These are phyloP conservation scores for Penicillium odoratum DNA, from an alignment of 495 filamentous ascomycete species.

Conservation along the genomic window DNA sequence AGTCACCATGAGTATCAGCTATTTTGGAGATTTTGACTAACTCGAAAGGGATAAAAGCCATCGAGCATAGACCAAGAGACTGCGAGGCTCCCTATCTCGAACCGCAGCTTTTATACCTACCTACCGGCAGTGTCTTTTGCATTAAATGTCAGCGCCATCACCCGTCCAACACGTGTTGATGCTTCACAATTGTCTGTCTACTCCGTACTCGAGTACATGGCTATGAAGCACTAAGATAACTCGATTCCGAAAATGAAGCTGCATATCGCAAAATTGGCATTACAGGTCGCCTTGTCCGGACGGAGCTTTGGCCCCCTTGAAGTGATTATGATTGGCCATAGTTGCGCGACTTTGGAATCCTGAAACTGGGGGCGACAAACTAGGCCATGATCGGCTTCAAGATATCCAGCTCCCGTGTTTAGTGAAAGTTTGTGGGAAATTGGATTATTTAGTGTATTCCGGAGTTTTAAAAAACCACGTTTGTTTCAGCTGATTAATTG, in stretches of 20 bases:
- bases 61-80: background rate
- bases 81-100: background rate
- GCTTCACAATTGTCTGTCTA: background rate
- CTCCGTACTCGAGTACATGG: background rate
- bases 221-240: background rate
- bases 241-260: slow-evolving; percentile 1
- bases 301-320: slow-evolving; percentile 7
- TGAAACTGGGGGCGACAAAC: slow-evolving; percentile 12
- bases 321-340: slow-evolving; percentile 5
- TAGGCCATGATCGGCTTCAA: slow-evolving; percentile 9
- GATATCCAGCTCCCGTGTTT: slow-evolving; percentile 3
- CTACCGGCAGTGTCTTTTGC: background rate
- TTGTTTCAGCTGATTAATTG: background rate
- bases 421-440: slow-evolving; percentile 2
- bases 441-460: background rate
- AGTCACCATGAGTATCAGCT: background rate
- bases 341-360: slow-evolving; percentile 3
- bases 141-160: background rate
- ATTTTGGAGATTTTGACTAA: background rate
- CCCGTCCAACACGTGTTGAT: background rate
- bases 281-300: background rate
- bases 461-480: slow-evolving; percentile 3
- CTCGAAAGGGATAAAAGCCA: background rate
- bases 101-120: background rate
- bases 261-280: background rate